Evolutionary conservation across 2,329 filamentous ascomycete species (phyloP).

Genomic region (Colletotrichum camelliae): DNA sequence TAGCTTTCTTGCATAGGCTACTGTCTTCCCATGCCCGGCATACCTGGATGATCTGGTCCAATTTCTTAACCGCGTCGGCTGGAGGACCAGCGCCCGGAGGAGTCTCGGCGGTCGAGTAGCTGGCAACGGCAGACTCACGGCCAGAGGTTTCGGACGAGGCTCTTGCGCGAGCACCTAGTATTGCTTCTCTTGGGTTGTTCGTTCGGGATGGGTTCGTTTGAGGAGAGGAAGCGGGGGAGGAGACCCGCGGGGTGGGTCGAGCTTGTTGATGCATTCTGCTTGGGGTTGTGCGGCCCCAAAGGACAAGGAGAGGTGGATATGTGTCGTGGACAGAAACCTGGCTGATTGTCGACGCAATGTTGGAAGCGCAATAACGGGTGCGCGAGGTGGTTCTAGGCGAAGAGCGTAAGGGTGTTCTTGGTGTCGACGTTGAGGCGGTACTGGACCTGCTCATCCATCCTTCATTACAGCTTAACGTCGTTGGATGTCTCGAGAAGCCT

Average conservation of each 20-base stretch:
- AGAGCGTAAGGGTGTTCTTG: background rate
- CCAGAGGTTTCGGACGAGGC: constrained; percentile 47
- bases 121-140: constrained; percentile 38
- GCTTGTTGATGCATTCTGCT: constrained; percentile 86
- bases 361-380: background rate
- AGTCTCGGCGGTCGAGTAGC: constrained; percentile 55
- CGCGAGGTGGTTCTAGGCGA: constrained; percentile 1
- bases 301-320: background rate
- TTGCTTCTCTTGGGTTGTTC: constrained; percentile 75
- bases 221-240: constrained; percentile 75
- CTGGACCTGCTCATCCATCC: constrained; percentile 23
- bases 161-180: constrained; percentile 43
- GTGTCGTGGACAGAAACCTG: background rate
- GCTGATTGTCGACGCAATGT: background rate
- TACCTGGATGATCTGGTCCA: constrained; percentile 94
- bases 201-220: constrained; percentile 75
- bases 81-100: constrained; percentile 54
- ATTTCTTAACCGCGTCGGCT: constrained; percentile 74
- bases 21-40: constrained; percentile 2
- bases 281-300: background rate
- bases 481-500: background rate
- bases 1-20: background rate
- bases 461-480: constrained; percentile 11
- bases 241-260: constrained; percentile 73
- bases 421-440: constrained; percentile 15